Percentiles rank a stretch among this genome's conserved stretches.
These are phyloP conservation scores for Fraxinus nigra DNA, from an alignment of 305 asterid genomes.

Conservation along the genomic window DNA sequence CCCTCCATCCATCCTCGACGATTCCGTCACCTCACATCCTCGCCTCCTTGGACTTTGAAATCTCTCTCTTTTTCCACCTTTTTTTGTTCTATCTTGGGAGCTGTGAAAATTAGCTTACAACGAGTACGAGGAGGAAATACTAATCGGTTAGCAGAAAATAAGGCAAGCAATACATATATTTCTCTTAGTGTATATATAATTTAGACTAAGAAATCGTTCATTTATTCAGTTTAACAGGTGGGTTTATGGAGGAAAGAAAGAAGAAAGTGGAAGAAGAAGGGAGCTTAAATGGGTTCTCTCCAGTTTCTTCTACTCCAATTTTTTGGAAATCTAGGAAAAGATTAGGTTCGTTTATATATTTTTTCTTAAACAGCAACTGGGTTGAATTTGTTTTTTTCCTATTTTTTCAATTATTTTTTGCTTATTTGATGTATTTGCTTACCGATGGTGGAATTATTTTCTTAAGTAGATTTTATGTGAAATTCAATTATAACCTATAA, in stretches of 20 bases:
- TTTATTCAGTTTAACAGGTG: neutral
- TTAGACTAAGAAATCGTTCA: neutral
- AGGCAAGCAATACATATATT: neutral
- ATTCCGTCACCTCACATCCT: constrained; percentile 18
- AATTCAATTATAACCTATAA: neutral
- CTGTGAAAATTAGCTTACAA: neutral
- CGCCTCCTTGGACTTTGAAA: neutral
- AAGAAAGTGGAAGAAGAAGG: constrained; percentile 35
- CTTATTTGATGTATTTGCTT: neutral
- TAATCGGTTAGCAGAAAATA: neutral
- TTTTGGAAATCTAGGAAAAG: constrained; percentile 85
- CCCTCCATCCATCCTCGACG: constrained; percentile 26
- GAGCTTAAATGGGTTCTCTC: constrained; percentile 58
- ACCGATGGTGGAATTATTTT: neutral
- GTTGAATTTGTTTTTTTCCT: neutral
- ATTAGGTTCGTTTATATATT: constrained; percentile 34
- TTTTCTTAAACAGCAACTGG: neutral
- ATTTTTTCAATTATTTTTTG: neutral
- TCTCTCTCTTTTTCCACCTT: neutral
- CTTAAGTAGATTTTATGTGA: neutral
- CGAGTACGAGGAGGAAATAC: neutral
- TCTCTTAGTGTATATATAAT: neutral
- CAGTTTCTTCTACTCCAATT: constrained; percentile 65
- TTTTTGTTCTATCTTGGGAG: neutral
- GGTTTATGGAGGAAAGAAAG: constrained; percentile 35